These are phyloP conservation scores for Coemansia sp. DNA, from an alignment of 192 early-diverging fungal genomes.

Conservation along the genomic window DNA sequence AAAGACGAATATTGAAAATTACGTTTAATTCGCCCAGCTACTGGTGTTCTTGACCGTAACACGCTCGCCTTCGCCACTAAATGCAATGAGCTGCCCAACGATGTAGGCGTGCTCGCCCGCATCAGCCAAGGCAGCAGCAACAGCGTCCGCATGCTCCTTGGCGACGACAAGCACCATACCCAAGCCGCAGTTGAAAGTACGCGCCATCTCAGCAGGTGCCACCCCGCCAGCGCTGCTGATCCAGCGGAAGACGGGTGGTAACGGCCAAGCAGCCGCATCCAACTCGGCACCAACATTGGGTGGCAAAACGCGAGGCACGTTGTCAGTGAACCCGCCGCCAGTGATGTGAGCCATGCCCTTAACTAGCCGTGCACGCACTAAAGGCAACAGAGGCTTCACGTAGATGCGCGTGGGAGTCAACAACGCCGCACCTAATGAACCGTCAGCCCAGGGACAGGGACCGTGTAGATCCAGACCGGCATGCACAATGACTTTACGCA, in stretches of 20 bases:
- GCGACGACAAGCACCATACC: constrained; percentile 94
- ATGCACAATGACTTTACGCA: constrained; percentile 81
- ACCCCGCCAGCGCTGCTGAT: constrained; percentile 72
- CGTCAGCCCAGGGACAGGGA: constrained; percentile 71
- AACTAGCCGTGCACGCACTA: constrained; percentile 66
- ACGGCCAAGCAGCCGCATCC: constrained; percentile 76
- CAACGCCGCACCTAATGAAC: constrained; percentile 73
- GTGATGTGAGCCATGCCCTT: constrained; percentile 99
- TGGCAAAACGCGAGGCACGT: constrained; percentile 95
- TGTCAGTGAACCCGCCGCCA: constrained; percentile 96
- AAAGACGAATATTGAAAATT: not conserved
- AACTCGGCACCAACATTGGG: constrained; percentile 74
- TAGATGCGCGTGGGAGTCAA: constrained; percentile 95
- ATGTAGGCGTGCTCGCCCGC: constrained; percentile 68
- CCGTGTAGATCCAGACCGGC: constrained; percentile 72
- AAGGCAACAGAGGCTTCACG: constrained; percentile 86
- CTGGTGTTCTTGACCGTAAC: constrained; percentile 30
- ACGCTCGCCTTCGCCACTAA: constrained; percentile 11
- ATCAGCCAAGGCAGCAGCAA: constrained; percentile 58
- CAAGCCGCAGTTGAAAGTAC: constrained; percentile 99
- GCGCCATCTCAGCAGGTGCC: constrained; percentile 77
- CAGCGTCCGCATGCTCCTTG: constrained; percentile 58
- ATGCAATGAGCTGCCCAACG: constrained; percentile 62
- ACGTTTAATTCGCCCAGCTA: constrained; percentile 16
- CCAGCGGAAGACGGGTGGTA: constrained; percentile 96